phyloP scores from a whole-genome alignment of 139 green algal species.

The Ettlia oleoabundans region DNA sequence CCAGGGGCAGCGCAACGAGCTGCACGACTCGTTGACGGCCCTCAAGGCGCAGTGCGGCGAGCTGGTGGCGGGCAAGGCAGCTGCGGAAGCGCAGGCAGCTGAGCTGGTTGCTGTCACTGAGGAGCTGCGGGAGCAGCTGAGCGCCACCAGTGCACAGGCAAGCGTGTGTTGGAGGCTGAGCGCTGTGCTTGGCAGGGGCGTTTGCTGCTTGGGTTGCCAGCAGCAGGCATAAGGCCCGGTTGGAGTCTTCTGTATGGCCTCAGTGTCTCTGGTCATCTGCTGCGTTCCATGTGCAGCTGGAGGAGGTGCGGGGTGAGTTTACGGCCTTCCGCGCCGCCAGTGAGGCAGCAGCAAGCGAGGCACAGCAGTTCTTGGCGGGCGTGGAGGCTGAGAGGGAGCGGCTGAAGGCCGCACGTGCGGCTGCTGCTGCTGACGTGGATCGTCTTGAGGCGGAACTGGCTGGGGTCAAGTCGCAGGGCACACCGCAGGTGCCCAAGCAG shows the following conservation, averaged over 20 bases:
- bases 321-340: not conserved
- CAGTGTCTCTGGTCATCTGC: no score
- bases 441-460: not conserved
- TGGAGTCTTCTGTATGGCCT: no score
- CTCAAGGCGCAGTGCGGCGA: not conserved
- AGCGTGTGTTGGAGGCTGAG: not conserved
- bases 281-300: not conserved
- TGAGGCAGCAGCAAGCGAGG: not conserved
- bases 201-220: no score
- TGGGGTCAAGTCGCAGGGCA: not conserved
- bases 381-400: not conserved
- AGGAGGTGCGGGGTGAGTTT: slow-evolving; percentile 17
- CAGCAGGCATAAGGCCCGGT: no score
- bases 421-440: not conserved
- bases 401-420: not conserved
- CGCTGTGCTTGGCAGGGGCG: not conserved
- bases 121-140: slow-evolving; percentile 20
- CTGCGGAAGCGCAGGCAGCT: not conserved
- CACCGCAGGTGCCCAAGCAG: not conserved
- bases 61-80: not conserved
- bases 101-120: slow-evolving; percentile 5
- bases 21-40: not conserved
- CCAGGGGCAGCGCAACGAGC: not conserved
- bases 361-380: not conserved
- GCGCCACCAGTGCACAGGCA: slow-evolving; percentile 1